phyloP scores from a whole-genome alignment of 257 asterid genomes.

The Capsicum chinense region DNA sequence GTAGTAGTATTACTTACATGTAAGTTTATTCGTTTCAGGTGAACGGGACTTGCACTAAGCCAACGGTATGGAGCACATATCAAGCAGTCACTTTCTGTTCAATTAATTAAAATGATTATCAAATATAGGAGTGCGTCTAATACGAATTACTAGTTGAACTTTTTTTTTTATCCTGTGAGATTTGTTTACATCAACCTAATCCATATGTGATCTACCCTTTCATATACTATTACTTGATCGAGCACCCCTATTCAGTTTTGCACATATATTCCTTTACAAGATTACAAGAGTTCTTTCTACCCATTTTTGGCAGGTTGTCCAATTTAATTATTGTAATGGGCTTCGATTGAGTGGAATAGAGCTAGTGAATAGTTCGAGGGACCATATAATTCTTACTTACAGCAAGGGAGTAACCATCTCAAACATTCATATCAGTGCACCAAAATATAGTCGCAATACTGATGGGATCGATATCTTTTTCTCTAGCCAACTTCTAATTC shows the following conservation, averaged over 20 bases:
- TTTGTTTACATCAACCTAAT: neutral
- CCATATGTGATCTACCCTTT: neutral
- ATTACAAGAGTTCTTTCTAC: neutral
- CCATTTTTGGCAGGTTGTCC: conserved; percentile 25
- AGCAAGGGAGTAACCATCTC: conserved; percentile 22
- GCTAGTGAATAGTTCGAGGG: conserved; percentile 33
- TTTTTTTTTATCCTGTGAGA: no score
- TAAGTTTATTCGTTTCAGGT: conserved; percentile 29
- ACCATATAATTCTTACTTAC: conserved; percentile 24
- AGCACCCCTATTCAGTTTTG: neutral
- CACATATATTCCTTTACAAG: neutral
- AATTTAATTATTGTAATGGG: conserved; percentile 27
- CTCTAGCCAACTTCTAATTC: conserved; percentile 26
- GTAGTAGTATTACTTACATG: neutral
- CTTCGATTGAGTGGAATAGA: conserved; percentile 29
- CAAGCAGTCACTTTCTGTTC: conserved; percentile 20
- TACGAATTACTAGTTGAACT: neutral
- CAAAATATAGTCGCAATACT: conserved; percentile 33
- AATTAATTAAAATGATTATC: neutral
- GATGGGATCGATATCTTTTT: conserved; percentile 35
- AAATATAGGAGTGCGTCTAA: neutral
- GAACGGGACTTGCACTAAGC: conserved; percentile 30
- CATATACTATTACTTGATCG: neutral
- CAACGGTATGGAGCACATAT: conserved; percentile 30
- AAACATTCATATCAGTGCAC: conserved; percentile 32